These are phyloP conservation scores for Carallia pectinifolia DNA, from an alignment of 345 rosid genomes.

Conservation along the genomic window DNA sequence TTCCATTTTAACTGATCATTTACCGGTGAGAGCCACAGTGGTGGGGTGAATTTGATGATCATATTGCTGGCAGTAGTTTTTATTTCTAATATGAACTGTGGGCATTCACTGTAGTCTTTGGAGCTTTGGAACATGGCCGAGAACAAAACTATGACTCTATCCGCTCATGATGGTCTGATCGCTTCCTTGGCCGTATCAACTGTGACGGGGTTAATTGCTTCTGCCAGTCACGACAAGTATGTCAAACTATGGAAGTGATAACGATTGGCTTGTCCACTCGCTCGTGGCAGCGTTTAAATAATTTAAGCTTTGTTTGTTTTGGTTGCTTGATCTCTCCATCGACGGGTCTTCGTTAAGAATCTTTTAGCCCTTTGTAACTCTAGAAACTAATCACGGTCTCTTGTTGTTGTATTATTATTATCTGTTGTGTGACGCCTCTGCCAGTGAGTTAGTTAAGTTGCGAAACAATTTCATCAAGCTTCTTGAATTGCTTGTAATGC, in stretches of 20 bases:
- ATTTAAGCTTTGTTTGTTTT: slow-evolving; percentile 6
- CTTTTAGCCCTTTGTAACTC: slow-evolving; percentile 16
- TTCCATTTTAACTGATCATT: too few species aligned
- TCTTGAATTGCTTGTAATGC: background rate
- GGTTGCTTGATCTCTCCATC: slow-evolving; percentile 10
- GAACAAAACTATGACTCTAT: slow-evolving; percentile 70
- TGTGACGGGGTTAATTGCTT: slow-evolving; percentile 75
- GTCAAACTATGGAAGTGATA: slow-evolving; percentile 89
- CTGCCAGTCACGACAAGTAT: slow-evolving; percentile 88
- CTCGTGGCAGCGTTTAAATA: slow-evolving; percentile 2
- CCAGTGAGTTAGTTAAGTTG: slow-evolving; percentile 4
- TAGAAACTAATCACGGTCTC: slow-evolving; percentile 21
- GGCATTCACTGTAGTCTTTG: slow-evolving; percentile 55
- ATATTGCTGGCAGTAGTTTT: background rate
- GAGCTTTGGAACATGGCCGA: slow-evolving; percentile 92
- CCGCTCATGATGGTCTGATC: slow-evolving; percentile 79
- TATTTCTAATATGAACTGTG: background rate
- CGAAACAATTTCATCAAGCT: slow-evolving; percentile 15
- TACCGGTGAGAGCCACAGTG: background rate
- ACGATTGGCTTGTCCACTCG: background rate
- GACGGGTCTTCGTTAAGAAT: slow-evolving; percentile 10
- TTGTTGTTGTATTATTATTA: slow-evolving; percentile 15
- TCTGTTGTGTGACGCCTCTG: slow-evolving; percentile 2
- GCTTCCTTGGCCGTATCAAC: slow-evolving; percentile 77
- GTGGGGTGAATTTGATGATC: background rate